A percentile compares a stretch with the other conserved stretches of the same genome.
Conservation (phyloP, 352 stramenopile genomes). For the Pythium graminicola region DNA sequence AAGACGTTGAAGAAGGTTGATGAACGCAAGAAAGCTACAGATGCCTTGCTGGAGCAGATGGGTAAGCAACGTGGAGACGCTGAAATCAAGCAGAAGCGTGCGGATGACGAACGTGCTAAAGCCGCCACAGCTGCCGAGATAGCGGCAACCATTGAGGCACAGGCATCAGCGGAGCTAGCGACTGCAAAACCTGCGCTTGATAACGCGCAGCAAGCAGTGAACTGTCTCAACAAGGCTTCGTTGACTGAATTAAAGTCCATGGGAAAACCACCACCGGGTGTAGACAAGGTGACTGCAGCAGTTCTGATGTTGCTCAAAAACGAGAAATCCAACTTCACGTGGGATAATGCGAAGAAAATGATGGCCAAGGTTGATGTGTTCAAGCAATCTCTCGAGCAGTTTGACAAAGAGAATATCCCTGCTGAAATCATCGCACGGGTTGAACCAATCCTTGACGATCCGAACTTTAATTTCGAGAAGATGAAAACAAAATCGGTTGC, state of each 20-base stretch:
- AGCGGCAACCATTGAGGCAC: constrained; percentile 56
- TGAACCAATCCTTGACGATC: constrained; percentile 82
- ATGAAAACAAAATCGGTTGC: constrained; percentile 92
- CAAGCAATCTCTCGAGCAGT: constrained; percentile 86
- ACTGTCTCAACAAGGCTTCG: constrained; percentile 86
- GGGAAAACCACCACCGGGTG: constrained; percentile 76
- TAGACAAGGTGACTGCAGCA: constrained; percentile 87
- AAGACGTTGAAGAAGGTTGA: constrained; percentile 89
- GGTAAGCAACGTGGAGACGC: constrained; percentile 85
- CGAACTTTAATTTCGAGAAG: constrained; percentile 91
- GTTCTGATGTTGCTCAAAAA: constrained; percentile 92
- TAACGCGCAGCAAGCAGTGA: constrained; percentile 78
- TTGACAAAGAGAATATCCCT: constrained; percentile 90
- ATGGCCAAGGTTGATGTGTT: constrained; percentile 93
- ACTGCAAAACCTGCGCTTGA: constrained; percentile 80
- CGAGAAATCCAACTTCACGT: constrained; percentile 91
- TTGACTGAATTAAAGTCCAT: constrained; percentile 87
- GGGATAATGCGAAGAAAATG: constrained; percentile 95
- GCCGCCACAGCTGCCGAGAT: constrained; percentile 59
- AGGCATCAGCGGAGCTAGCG: constrained; percentile 63
- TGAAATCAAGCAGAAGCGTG: constrained; percentile 78
- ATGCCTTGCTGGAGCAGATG: constrained; percentile 85
- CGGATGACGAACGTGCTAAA: constrained; percentile 74
- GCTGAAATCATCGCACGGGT: constrained; percentile 79
- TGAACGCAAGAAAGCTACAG: constrained; percentile 83